Evolutionary conservation across 371 early-diverging fungal species (phyloP), one percentile per base, ranked within the genome.

Genomic region (Encephalitozoon romaleae): DNA sequence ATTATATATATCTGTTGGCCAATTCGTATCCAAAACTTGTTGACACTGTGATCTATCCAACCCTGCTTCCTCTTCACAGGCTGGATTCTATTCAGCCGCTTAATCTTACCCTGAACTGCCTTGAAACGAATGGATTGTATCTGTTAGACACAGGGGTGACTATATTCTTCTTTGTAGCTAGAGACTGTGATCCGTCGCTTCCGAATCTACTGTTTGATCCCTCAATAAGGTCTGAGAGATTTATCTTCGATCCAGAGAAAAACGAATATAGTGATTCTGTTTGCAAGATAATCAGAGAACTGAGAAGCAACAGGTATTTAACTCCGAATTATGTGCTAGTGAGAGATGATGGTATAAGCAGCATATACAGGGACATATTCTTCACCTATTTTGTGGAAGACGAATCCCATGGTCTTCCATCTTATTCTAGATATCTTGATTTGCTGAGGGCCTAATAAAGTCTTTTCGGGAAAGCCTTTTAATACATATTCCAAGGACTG

Each of bases 21-120:
- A 82, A 71, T 15, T 43, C 39, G 2, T 73, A 81, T 30, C 67
- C 74, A 28, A 79, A 78, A 45, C 52, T 82, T 30, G 72, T 78
- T 26, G 83, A 82, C 52, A 39, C 72, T 1, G 53, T 85, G 45
- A 79, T 83, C n/a, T 82, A 85, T 70, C 85, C 85, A 11, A 70
- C 67, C 11, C 73, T 85, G 11, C 8, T 75, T 12, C 47, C 69
- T 42, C 26, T 78, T 4, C 78, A 78, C 43, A n/a, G 43, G 18
- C 47, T 54, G 21, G 75, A 69, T 11, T 54, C 25, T 9, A 11
- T 42, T n/a, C 67, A 67, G 18, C 82, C 82, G 4, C 21, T 84
- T 18, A 49, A 59, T 6, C 72, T 85, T 6, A 74, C 82, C 34
- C 23, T 70, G 6, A 41, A 68, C 41, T 71, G 49, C 47, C 42